Evolutionary conservation across 768 basidiomycete species (phyloP), one percentile per base, ranked within the genome.

Genomic region (Suillus cothurnatus): DNA sequence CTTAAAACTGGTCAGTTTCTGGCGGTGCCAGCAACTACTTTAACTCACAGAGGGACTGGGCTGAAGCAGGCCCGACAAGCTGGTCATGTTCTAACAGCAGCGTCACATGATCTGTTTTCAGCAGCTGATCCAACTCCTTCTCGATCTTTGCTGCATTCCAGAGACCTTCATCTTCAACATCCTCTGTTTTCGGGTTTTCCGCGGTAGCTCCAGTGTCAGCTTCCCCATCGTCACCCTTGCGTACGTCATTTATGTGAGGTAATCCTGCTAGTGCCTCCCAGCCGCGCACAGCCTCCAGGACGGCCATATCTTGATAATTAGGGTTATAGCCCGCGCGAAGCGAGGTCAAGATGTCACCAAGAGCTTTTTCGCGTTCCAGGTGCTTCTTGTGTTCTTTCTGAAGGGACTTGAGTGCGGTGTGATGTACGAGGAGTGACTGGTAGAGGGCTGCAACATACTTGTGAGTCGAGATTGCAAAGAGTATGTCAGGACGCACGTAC

Each of bases 261-360:
- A 92, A 77, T 1, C 85, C 84, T 15, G 90, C 88, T 9, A 88
- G 82, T 50, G 84, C 88, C 73, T 95, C 93, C 89, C 93, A 99
- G 17, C 95, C 96, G 56, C 95, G 88, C 19, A 98, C 95, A 21
- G 97, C 96, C 70, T 97, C 96, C 34, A 97, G 86, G 57, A 99
- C 97, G 2, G 95, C 95, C 97, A 99, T 99, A 74, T 99, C 97
- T 75, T 98, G 96, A 78, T 98, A 98, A 76, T 99, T 99, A 19
- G 97, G 97, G 75, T 99, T 99, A 80, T 97, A 98, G 5, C 91
- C 89, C 12, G 86, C 85, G 26, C 93, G 85, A 14, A 99, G 85
- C 34, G 88, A 81, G 64, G 88, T 85, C 7, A 99, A 84, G 60
- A 99, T 93, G n/a, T 89, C 85, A 28, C 90, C 91, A 3, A 99